phyloP scores from a whole-genome alignment of 1,139 yeast species.

The Pichia norvegensis region DNA sequence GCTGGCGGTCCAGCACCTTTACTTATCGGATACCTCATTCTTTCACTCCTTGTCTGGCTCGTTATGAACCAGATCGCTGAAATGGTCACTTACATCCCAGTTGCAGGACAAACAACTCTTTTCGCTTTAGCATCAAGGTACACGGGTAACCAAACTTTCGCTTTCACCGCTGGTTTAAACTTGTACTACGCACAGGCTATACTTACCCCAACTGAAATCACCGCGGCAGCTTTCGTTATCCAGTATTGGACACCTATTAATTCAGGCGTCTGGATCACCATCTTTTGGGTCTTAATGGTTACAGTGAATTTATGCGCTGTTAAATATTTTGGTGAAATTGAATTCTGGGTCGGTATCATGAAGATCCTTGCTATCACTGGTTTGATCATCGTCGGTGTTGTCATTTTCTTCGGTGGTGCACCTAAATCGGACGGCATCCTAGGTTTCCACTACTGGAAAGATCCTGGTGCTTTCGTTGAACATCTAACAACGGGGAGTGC shows the following conservation, averaged over 20 bases:
- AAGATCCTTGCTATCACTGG: conserved; percentile 31
- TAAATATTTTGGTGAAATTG: conserved; percentile 41
- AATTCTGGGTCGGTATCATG: conserved; percentile 43
- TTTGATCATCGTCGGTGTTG: conserved; percentile 30
- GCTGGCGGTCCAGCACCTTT: conserved; percentile 47
- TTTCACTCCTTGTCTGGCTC: conserved; percentile 45
- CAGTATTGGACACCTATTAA: conserved; percentile 41
- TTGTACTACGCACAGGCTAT: conserved; percentile 44
- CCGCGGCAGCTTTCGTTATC: conserved; percentile 46
- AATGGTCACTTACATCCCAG: conserved; percentile 53
- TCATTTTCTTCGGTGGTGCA: conserved; percentile 38
- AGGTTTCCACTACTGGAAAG: conserved; percentile 34
- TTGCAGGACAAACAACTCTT: conserved; percentile 33
- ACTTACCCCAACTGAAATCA: conserved; percentile 42
- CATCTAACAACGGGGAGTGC: conserved; percentile 43
- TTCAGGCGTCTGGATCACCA: conserved; percentile 39
- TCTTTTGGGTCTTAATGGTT: conserved; percentile 34
- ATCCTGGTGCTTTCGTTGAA: conserved; percentile 31
- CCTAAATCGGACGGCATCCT: conserved; percentile 27
- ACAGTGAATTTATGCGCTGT: conserved; percentile 38
- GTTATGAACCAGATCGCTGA: conserved; percentile 58
- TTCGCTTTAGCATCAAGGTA: conserved; percentile 18
- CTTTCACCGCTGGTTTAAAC: conserved; percentile 40
- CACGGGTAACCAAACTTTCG: conserved; percentile 21
- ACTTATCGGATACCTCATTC: conserved; percentile 39